These are phyloP conservation scores for Retiboletus fuscus DNA, from an alignment of 1,284 basidiomycete species.

Conservation along the genomic window DNA sequence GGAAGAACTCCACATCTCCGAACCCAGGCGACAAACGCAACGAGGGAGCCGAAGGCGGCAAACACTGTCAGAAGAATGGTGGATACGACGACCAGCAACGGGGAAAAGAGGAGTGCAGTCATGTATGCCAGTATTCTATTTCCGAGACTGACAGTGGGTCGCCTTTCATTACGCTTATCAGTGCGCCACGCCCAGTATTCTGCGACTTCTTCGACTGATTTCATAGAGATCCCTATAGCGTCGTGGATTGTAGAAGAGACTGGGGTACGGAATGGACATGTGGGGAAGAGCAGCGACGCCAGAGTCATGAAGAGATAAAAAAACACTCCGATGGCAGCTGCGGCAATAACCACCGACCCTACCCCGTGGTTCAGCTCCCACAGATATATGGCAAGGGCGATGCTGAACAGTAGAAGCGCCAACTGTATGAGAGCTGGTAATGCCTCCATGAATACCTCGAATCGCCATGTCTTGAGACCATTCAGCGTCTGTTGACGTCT, in stretches of 20 bases:
- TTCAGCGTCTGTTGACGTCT: slow-evolving; percentile 34
- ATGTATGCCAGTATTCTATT: slow-evolving; percentile 14
- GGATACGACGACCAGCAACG: slow-evolving; percentile 6
- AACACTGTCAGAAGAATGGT: background rate
- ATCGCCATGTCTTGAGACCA: slow-evolving; percentile 31
- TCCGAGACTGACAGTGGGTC: slow-evolving; percentile 1
- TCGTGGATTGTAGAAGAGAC: slow-evolving; percentile 25
- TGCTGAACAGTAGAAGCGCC: slow-evolving; percentile 28
- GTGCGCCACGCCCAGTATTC: slow-evolving; percentile 23
- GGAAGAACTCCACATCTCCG: background rate
- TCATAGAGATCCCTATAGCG: background rate
- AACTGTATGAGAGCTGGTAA: slow-evolving; percentile 32
- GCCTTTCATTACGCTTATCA: slow-evolving; percentile 4
- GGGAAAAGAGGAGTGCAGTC: background rate
- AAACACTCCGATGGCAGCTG: slow-evolving; percentile 21
- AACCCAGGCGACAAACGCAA: slow-evolving; percentile 8
- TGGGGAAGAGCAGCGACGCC: slow-evolving; percentile 25
- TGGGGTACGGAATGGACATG: slow-evolving; percentile 35
- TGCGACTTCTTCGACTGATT: slow-evolving; percentile 20
- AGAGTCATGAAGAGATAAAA: slow-evolving; percentile 31
- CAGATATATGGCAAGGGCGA: slow-evolving; percentile 23
- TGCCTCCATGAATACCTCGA: slow-evolving; percentile 24
- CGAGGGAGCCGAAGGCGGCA: slow-evolving; percentile 8
- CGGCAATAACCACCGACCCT: slow-evolving; percentile 21
- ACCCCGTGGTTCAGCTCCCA: slow-evolving; percentile 27